Evolutionary conservation across 495 filamentous ascomycete species (phyloP).

Genomic region (Chaetomium tenue): DNA sequence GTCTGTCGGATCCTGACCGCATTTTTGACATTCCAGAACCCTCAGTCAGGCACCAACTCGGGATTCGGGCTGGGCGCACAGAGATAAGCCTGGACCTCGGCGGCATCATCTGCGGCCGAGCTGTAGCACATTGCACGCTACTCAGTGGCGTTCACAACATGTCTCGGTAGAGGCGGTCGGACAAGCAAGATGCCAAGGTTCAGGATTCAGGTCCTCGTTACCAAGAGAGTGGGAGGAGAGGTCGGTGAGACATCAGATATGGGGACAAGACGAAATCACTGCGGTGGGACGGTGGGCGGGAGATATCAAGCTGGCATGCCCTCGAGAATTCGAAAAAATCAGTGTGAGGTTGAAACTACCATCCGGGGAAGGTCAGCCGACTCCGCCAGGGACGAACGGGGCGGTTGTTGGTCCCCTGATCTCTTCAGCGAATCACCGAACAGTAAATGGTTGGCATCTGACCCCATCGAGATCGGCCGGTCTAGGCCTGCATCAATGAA

Average conservation of each 20-base stretch:
- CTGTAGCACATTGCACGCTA: background rate
- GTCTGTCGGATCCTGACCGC: conserved; percentile 19
- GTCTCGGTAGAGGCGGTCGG: too few relatives aligned
- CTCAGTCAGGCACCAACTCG: conserved; percentile 1
- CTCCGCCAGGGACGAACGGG: background rate
- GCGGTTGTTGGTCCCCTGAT: background rate
- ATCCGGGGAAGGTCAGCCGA: conserved; percentile 2
- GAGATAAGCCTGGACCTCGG: background rate
- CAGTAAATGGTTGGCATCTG: background rate
- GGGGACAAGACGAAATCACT: too few relatives aligned
- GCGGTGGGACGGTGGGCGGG: too few relatives aligned
- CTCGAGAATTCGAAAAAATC: too few relatives aligned
- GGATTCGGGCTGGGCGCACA: background rate
- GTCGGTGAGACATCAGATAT: too few relatives aligned
- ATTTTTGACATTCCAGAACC: background rate
- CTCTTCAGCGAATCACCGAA: background rate
- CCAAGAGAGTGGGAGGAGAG: too few relatives aligned
- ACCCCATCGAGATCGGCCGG: background rate
- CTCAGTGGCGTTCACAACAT: too few relatives aligned
- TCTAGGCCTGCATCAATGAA: background rate
- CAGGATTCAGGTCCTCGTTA: too few relatives aligned
- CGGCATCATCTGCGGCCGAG: background rate
- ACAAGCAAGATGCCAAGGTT: too few relatives aligned
- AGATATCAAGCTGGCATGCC: too few relatives aligned
- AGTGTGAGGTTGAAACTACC: background rate